phyloP scores from a whole-genome alignment of 306 rosid genomes.

The Glycine tomentella region DNA sequence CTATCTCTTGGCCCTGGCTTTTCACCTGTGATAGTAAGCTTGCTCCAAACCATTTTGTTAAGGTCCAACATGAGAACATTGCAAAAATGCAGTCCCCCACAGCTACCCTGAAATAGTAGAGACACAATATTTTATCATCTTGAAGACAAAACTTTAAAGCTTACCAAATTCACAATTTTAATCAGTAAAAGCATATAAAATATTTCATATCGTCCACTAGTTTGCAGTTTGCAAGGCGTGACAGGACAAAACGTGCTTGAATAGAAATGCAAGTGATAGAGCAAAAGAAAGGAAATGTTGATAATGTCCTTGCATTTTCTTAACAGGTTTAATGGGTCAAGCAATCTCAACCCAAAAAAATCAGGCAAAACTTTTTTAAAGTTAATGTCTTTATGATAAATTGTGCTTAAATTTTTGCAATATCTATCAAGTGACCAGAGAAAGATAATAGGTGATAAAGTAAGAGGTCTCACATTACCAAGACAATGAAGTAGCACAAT shows the following conservation, averaged over 20 bases:
- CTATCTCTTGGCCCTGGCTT: constrained; percentile 93
- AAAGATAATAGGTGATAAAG: neutral
- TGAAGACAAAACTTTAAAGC: neutral
- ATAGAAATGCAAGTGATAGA: neutral
- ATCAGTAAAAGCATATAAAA: neutral
- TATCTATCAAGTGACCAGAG: constrained; percentile 10
- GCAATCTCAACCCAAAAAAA: neutral
- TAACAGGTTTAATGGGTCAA: neutral
- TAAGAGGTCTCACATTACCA: constrained; percentile 4
- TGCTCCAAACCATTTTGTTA: constrained; percentile 75
- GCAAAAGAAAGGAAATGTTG: neutral
- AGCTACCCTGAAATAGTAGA: constrained; percentile 72
- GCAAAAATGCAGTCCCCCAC: constrained; percentile 83
- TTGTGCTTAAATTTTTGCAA: constrained; percentile 25
- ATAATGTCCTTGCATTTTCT: neutral
- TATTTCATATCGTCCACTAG: neutral
- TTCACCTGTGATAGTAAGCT: constrained; percentile 62
- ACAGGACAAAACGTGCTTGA: neutral
- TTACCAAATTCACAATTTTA: neutral
- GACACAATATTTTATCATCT: neutral
- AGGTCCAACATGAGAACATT: constrained; percentile 77
- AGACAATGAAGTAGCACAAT: constrained; percentile 3
- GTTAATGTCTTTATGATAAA: neutral
- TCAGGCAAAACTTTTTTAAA: neutral
- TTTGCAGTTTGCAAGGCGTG: constrained; percentile 5